A percentile compares a stretch with the other conserved stretches of the same genome.
phyloP scores from a whole-genome alignment of 805 yeast species.

The Lachancea dasiensis region DNA sequence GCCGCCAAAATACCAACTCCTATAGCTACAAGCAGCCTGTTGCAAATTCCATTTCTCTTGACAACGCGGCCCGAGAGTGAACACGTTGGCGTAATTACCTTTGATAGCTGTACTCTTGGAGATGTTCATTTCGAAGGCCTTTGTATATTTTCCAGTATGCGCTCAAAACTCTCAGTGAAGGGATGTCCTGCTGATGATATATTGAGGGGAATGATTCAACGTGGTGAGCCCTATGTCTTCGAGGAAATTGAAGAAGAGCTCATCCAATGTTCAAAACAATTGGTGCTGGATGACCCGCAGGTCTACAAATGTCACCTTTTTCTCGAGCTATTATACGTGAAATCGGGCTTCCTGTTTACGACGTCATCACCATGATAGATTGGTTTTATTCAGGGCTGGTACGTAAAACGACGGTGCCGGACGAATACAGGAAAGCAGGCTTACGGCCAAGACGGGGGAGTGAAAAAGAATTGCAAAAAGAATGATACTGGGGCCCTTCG shows the following conservation, averaged over 20 bases:
- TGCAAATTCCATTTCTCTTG: slow-evolving; percentile 29
- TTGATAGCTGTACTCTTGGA: slow-evolving; percentile 25
- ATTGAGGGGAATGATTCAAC: slow-evolving; percentile 23
- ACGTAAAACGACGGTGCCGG: slow-evolving; percentile 19
- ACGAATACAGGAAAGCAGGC: slow-evolving; percentile 20
- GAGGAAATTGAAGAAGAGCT: slow-evolving; percentile 26
- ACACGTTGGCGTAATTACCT: slow-evolving; percentile 30
- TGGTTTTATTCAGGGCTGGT: slow-evolving; percentile 29
- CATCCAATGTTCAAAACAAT: slow-evolving; percentile 19
- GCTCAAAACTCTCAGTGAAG: slow-evolving; percentile 15
- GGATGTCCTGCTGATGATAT: slow-evolving; percentile 23
- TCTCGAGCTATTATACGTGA: slow-evolving; percentile 26
- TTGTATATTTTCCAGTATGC: slow-evolving; percentile 25
- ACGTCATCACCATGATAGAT: slow-evolving; percentile 31
- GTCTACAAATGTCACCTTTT: slow-evolving; percentile 35
- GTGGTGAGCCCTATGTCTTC: slow-evolving; percentile 23
- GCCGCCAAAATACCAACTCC: slow-evolving; percentile 26
- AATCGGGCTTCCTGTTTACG: slow-evolving; percentile 31
- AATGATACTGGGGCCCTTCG: background rate
- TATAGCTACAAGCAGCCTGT: slow-evolving; percentile 30
- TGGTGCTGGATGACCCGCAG: slow-evolving; percentile 18
- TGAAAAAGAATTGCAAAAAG: slow-evolving; percentile 17
- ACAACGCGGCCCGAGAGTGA: slow-evolving; percentile 17
- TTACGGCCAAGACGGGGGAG: slow-evolving; percentile 24
- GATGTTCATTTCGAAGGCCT: slow-evolving; percentile 28